These are phyloP conservation scores for Hermanozyma aechmeae DNA, from an alignment of 805 yeast genomes.

Conservation along the genomic window DNA sequence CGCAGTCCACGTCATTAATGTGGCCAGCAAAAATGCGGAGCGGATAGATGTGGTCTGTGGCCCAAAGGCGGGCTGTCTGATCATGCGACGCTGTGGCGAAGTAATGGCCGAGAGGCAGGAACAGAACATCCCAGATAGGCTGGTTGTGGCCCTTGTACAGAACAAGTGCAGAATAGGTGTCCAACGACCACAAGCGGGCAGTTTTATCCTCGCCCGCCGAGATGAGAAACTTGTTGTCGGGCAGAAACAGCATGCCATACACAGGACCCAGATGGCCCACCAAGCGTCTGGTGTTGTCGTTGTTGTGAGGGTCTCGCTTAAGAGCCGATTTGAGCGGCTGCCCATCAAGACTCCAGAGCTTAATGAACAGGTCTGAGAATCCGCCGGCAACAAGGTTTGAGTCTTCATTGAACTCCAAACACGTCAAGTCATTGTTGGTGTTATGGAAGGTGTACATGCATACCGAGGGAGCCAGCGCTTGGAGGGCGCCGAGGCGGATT, in stretches of 20 bases:
- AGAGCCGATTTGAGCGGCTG: slow-evolving; percentile 61
- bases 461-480: slow-evolving; percentile 83
- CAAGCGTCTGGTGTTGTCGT: slow-evolving; percentile 43
- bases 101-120: slow-evolving; percentile 92
- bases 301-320: slow-evolving; percentile 44
- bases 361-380: slow-evolving; percentile 83
- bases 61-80: slow-evolving; percentile 96
- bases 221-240: slow-evolving; percentile 74
- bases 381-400: slow-evolving; percentile 87
- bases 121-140: slow-evolving; percentile 96
- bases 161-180: slow-evolving; percentile 80
- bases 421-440: slow-evolving; percentile 81
- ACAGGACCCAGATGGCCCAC: slow-evolving; percentile 95
- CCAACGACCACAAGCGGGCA: slow-evolving; percentile 88
- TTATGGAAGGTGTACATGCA: slow-evolving; percentile 98
- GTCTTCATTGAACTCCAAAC: slow-evolving; percentile 80
- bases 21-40: slow-evolving; percentile 96
- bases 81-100: slow-evolving; percentile 98
- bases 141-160: slow-evolving; percentile 94
- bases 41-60: slow-evolving; percentile 96
- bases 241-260: slow-evolving; percentile 82
- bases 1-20: slow-evolving; percentile 90
- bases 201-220: slow-evolving; percentile 89
- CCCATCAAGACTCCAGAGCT: slow-evolving; percentile 91
- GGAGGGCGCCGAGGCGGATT: slow-evolving; percentile 58